Percentiles rank a stretch among this genome's conserved stretches.
phyloP scores from a whole-genome alignment of 2,329 filamentous ascomycete species.

The Catunica adiposa region DNA sequence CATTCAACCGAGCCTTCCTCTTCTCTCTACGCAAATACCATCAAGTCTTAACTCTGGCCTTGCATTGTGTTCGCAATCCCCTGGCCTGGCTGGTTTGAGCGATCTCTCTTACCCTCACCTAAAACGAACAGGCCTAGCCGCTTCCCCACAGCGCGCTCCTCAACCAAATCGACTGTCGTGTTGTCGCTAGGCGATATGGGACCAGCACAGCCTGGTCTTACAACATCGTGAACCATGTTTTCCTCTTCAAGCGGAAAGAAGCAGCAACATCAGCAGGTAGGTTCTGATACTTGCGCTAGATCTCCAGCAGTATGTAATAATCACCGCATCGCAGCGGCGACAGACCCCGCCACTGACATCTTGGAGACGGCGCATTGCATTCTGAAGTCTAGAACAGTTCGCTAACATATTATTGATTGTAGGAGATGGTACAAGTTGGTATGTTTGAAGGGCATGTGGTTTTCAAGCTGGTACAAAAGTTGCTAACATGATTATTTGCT shows the following conservation, averaged over 20 bases:
- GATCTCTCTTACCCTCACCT: neutral
- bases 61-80: neutral
- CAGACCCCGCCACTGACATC: constrained; percentile 3
- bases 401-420: constrained; percentile 15
- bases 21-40: no score
- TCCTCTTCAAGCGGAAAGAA: constrained; percentile 55
- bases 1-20: no score
- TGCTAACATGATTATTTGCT: neutral
- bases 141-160: constrained; percentile 1
- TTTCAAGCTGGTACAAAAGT: neutral
- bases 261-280: constrained; percentile 48
- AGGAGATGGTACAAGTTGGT: constrained; percentile 99
- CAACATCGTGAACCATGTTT: constrained; percentile 34
- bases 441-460: constrained; percentile 22
- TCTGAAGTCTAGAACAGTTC: neutral
- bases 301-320: neutral
- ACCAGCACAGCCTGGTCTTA: neutral
- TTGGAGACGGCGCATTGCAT: neutral
- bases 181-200: constrained; percentile 4
- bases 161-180: neutral
- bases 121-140: neutral
- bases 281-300: constrained; percentile 18
- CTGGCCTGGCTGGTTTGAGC: neutral
- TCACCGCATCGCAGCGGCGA: neutral
- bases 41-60: no score